These are phyloP conservation scores for Alternaria triticimaculans DNA, from an alignment of 2,329 filamentous ascomycete genomes.

Conservation along the genomic window DNA sequence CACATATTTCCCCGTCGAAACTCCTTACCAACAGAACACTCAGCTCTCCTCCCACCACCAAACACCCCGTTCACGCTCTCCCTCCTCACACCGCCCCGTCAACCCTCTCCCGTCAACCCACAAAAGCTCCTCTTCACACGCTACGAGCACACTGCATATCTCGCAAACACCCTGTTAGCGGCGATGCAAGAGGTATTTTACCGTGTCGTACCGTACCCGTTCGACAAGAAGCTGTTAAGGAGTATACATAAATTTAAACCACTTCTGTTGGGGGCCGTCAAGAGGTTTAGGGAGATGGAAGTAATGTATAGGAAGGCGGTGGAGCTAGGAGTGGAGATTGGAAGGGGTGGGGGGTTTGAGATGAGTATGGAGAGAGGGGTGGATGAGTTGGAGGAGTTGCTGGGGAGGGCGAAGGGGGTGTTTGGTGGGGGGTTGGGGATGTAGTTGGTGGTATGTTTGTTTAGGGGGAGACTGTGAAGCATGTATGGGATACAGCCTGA, in stretches of 20 bases:
- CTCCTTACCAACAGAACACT: background rate
- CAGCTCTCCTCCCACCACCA: background rate
- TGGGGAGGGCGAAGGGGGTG: background rate
- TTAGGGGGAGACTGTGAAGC: no score
- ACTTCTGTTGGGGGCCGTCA: fast-evolving
- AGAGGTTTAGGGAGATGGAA: background rate
- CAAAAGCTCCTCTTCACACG: background rate
- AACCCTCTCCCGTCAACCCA: background rate
- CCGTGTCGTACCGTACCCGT: background rate
- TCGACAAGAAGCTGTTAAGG: background rate
- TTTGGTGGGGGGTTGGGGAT: background rate
- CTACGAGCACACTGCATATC: background rate
- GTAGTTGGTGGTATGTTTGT: no score
- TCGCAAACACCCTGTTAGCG: background rate
- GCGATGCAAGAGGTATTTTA: background rate
- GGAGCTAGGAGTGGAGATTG: background rate
- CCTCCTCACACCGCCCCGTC: background rate
- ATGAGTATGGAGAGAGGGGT: background rate
- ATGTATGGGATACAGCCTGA: no score
- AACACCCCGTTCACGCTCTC: background rate
- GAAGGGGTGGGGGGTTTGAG: background rate
- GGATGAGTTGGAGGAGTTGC: background rate
- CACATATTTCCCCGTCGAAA: background rate
- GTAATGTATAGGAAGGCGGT: background rate
- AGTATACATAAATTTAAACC: background rate